Evolutionary conservation across 2,329 filamentous ascomycete species (phyloP), one percentile per base, ranked within the genome.

Genomic region (Lecanicillium sp.): DNA sequence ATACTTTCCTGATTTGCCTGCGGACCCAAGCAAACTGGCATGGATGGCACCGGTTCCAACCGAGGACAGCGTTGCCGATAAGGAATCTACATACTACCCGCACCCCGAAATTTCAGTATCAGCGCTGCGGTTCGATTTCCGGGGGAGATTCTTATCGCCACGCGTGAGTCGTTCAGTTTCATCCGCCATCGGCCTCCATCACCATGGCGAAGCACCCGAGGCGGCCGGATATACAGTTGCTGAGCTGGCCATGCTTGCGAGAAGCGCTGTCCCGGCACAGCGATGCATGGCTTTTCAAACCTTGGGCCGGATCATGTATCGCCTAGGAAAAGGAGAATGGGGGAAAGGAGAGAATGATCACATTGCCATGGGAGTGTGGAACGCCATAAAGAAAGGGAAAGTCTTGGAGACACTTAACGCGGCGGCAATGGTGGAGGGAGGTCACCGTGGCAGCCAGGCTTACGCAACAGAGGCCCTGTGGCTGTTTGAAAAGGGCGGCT

Each of bases 191-290:
- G 92, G 92, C 0, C 71, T 98, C 12, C 92, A 98, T 59, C 90
- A 98, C 59, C 92, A 98, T 58, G 88, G 84, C 45, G 79, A 89
- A 42, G 89, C 90, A 2, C 92, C 92, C 13, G 87, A 94, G 59
- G 86, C 89, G 2, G 92, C 92, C 0, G 92, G 92, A 0, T 98
- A 98, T 61, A 96, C 92, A 0, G 75, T 98, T 20, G 78, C 80
- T 1, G 92, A 98, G 60, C 70, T 98, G 2, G 81, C 87, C 2
- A 77, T 83, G 22, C 71, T 95, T 2, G 80, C 86, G 4, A 74
- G 90, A 25, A 94, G 85, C 40, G 78, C 80, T 0, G 86, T 95
- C 15, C 78, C 92, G 0, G 82, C 85, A 1, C 92, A 98, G 65
- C 68, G 90, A 9, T 95, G 92, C 53, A 74, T 96, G 45, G 87